Evolutionary conservation across 1,284 basidiomycete species (phyloP).

Genomic region (Rhodotorula mucilaginosa): DNA sequence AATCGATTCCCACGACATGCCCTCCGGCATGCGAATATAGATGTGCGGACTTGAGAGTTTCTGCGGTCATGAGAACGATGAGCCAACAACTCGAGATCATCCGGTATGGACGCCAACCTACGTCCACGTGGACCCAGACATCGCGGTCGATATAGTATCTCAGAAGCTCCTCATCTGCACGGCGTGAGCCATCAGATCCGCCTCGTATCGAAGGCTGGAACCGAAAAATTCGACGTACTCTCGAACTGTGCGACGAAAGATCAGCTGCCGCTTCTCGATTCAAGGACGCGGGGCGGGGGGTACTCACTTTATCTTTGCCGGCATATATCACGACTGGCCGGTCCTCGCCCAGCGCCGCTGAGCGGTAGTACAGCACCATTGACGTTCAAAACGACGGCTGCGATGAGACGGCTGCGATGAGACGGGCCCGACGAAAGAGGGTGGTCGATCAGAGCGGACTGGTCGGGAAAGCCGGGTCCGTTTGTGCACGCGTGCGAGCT

Average conservation of each 20-base stretch:
- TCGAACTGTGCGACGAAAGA: conserved; percentile 55
- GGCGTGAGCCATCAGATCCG: not conserved
- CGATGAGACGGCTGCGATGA: not conserved
- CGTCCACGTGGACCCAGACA: conserved; percentile 51
- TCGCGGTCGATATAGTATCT: conserved; percentile 46
- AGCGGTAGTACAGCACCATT: conserved; percentile 61
- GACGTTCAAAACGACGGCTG: not conserved
- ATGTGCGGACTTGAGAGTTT: conserved; percentile 24
- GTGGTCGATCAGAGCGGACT: too few species aligned
- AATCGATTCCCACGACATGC: conserved; percentile 74
- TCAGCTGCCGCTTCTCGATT: not conserved
- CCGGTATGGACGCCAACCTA: not conserved
- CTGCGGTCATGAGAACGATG: not conserved
- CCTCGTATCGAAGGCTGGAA: too few species aligned
- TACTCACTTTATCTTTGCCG: conserved; percentile 80
- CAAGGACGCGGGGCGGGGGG: not conserved
- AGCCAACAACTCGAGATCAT: conserved; percentile 2
- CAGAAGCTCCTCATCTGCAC: conserved; percentile 30
- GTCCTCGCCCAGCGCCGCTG: conserved; percentile 66
- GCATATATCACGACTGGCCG: conserved; percentile 61
- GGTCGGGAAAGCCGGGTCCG: too few species aligned
- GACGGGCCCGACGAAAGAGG: not conserved
- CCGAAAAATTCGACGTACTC: conserved; percentile 59
- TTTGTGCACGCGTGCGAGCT: too few species aligned
- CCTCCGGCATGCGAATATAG: conserved; percentile 52